Evolutionary conservation across 192 early-diverging fungal genomes (phyloP), one percentile per base, ranked within the genome.

Genomic region (Umbelopsis sp.): DNA sequence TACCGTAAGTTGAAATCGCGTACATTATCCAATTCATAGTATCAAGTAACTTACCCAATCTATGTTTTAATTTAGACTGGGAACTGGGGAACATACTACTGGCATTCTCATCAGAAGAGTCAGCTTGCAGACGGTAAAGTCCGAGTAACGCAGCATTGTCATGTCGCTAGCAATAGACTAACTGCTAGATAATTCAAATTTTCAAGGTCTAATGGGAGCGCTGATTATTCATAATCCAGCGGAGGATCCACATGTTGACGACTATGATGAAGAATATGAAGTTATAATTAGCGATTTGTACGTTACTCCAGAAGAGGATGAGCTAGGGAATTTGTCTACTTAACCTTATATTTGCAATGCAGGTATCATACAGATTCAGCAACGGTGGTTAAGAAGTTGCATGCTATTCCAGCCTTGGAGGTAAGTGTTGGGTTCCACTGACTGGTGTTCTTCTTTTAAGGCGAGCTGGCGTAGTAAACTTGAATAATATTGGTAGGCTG

Each of bases 241-340:
- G 26, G 79, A 77, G 36, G 74, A 76, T 49, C 79, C 79, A 10
- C 76, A 77, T 59, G 43, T 74, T 62, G 25, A 47, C 1, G 69
- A 74, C 10, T 83, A 83, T 45, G 82, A 83, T 43, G 71, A 73
- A 22, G 82, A 83, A 71, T 74, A 74, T 17, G 80, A 54, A 80
- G 76, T 76, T 74, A 76, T 47, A 76, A 76, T 68, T 38, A 76
- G 16, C 17, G 62, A 10, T 65, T 70, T 69, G 68, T 69, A 56
- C 21, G 71, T 0, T 36, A 74, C 6, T 41, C 4, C 38, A 6
- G 51, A 78, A 2, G 12, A 31, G 6, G n/a, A 66, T 12, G 16
- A 17, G 56, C 3, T 2, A 29, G 17, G 17, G 7, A 6, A 16
- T 34, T 4, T 29, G 17, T 17, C 1, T 3, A 34, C 14, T 6